Evolutionary conservation across 192 early-diverging fungal species (phyloP), one percentile per base, ranked within the genome.

Genomic region (Podila horticola): DNA sequence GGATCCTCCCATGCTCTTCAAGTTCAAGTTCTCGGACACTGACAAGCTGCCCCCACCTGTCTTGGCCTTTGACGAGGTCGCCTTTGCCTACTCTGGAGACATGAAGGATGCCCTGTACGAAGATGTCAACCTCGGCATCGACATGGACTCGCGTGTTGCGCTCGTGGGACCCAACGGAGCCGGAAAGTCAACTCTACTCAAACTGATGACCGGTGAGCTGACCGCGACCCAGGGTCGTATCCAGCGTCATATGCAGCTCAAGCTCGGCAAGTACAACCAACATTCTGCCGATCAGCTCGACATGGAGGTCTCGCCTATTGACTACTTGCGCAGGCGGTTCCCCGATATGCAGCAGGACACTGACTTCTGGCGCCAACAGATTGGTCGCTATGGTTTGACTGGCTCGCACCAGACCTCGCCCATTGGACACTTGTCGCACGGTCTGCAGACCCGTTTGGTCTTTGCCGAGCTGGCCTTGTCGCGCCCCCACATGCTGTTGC

Each of bases 61-160:
- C 50, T 87, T 98, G 64, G 90, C 92, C 65, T 98, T 98, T 87
- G 92, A 95, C 72, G 91, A 97, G 64, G 95, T 99, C 49, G 90
- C 88, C 49, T 99, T 99, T 83, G 90, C 95, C 36, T 99, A 98
- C 91, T 92, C 86, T 65, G 96, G 96, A 38, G 85, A 95, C 58
- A 73, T 92, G 85, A 86, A 90, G 64, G 91, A 98, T 83, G 88
- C 88, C 49, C 90, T 99, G 62, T 99, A 99, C 90, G 77, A 85
- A 22, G 84, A 97, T 73, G 89, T 99, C 50, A 94, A 99, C 62
- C 92, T 96, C 36, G 96, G 94, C 72, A 93, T 96, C 24, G 98
- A 99, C 83, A 98, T 97, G 91, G 98, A 99, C 87, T 98, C 98
- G 50, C 93, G 98, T 75, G 93, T 99, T 79, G 98, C 98, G 0